Base-by-base conservation (phyloP, 1,284 basidiomycete genomes). In the Phellopilus nigrolimitatus region DNA sequence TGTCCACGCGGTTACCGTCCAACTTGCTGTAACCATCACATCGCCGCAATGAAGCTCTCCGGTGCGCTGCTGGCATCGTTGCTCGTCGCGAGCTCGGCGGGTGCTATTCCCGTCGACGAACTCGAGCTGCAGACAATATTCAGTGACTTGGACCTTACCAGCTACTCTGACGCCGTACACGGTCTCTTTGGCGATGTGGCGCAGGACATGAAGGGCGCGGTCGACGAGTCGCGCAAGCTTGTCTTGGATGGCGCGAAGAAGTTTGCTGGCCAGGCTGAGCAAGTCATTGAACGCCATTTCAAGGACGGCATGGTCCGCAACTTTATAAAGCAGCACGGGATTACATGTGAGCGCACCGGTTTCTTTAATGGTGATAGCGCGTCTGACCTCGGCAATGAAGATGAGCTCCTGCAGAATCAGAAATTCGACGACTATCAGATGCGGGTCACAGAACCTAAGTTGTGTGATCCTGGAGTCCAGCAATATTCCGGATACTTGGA, bases 401-500 rank as follows among this genome's bases (percentile, higher is more conserved):
- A 88, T 64, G 85, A 91, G 63, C 75, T 85, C 40, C 75, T 94
- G 25, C 79, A 79, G 3, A 84, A 90, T 63, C 74, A 84, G n/a
- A 70, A 73, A 5, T 88, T 92, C 65, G 70, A 74, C 12, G 65
- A 79, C 21, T 81, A 95, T 66, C 75, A 79, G 51, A 73, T 95
- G 12, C 75, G 91, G 57, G 67, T 93, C n/a, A 84, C 81, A 0
- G 75, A 82, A 59, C 88, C 89, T 10, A 73, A 78, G 28, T 67
- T 95, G 21, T 97, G 93, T 60, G 93, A 95, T 60, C 69, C 87
- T 0, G 73, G 77, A 38, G 91, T 94, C 42, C 82, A 93, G 66
- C 89, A 93, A 65, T 84, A 91, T 63, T 91, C 89, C 43, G 91
- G 91, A 8, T 97, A 95, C 67, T 76, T 97, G 36, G 92, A 97